Percentiles rank a stretch among this genome's conserved stretches.
These are phyloP conservation scores for Blastomyces parvus DNA, from an alignment of 2,329 filamentous ascomycete genomes.

Conservation along the genomic window DNA sequence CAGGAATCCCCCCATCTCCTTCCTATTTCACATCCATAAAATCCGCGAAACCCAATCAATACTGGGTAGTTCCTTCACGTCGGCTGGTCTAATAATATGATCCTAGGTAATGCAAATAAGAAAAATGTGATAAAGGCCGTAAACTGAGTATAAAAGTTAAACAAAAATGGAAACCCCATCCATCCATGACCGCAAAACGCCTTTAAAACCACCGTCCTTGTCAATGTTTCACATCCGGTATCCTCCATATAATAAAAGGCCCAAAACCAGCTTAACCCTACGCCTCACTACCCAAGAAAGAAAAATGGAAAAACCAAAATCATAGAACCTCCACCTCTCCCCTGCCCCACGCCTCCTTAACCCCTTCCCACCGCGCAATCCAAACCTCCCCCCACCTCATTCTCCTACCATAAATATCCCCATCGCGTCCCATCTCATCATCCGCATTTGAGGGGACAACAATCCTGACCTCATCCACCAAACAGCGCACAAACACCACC, in stretches of 20 bases:
- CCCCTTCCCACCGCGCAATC: slow-evolving; percentile 65
- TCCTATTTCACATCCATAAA: neutral
- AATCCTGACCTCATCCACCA: slow-evolving; percentile 40
- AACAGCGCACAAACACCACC: slow-evolving; percentile 69
- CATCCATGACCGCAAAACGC: too few relatives aligned
- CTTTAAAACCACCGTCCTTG: too few relatives aligned
- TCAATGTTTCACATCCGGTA: too few relatives aligned
- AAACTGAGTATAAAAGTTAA: too few relatives aligned
- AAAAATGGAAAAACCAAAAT: slow-evolving; percentile 3
- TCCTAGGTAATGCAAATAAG: neutral
- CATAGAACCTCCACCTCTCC: slow-evolving; percentile 39
- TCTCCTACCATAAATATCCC: slow-evolving; percentile 24
- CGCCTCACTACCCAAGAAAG: neutral
- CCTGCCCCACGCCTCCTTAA: slow-evolving; percentile 44
- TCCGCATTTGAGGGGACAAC: slow-evolving; percentile 27
- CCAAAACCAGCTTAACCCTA: too few relatives aligned
- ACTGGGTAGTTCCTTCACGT: neutral
- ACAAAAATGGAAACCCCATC: too few relatives aligned
- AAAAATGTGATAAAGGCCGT: too few relatives aligned
- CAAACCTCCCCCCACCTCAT: slow-evolving; percentile 54
- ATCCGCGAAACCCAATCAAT: neutral
- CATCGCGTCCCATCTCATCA: slow-evolving; percentile 16
- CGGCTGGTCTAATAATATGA: neutral
- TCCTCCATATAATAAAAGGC: too few relatives aligned
- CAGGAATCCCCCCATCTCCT: neutral